phyloP scores from a whole-genome alignment of 192 early-diverging fungal genomes.

The Dispira parvispora region DNA sequence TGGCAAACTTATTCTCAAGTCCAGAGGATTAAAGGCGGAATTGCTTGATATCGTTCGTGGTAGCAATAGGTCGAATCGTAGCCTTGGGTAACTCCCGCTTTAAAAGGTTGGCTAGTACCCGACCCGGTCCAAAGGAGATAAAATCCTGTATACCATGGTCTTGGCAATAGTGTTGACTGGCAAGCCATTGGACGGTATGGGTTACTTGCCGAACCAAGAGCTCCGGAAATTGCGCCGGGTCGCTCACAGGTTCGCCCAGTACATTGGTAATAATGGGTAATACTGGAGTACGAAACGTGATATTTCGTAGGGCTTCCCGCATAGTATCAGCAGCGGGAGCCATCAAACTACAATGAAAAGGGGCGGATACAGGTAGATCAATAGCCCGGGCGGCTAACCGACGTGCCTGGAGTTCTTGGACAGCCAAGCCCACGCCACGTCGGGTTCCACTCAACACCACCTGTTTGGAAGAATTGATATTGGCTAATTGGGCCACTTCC shows the following conservation, averaged over 20 bases:
- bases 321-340: constrained; percentile 62
- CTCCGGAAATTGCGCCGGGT: constrained; percentile 37
- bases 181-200: constrained; percentile 77
- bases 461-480: constrained; percentile 69
- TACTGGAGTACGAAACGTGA: constrained; percentile 51
- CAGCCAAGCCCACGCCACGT: constrained; percentile 71
- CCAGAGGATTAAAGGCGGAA: constrained; percentile 12
- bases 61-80: constrained; percentile 35
- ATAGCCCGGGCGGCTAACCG: constrained; percentile 75
- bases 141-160: constrained; percentile 67
- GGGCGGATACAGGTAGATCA: constrained; percentile 85
- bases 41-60: constrained; percentile 16
- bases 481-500: constrained; percentile 75
- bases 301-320: constrained; percentile 44
- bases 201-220: constrained; percentile 66
- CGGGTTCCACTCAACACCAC: constrained; percentile 83
- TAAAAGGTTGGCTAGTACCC: constrained; percentile 76
- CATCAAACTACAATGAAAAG: constrained; percentile 93
- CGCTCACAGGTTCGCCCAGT: constrained; percentile 58
- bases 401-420: constrained; percentile 56
- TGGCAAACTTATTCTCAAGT: no score
- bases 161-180: constrained; percentile 64
- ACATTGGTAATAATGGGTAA: constrained; percentile 89
- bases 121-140: constrained; percentile 70
- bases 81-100: constrained; percentile 72